Percentiles rank a stretch among this genome's conserved stretches.
Evolutionary conservation across 257 asterid species (phyloP).

Genomic region (Paulownia fortunei): DNA sequence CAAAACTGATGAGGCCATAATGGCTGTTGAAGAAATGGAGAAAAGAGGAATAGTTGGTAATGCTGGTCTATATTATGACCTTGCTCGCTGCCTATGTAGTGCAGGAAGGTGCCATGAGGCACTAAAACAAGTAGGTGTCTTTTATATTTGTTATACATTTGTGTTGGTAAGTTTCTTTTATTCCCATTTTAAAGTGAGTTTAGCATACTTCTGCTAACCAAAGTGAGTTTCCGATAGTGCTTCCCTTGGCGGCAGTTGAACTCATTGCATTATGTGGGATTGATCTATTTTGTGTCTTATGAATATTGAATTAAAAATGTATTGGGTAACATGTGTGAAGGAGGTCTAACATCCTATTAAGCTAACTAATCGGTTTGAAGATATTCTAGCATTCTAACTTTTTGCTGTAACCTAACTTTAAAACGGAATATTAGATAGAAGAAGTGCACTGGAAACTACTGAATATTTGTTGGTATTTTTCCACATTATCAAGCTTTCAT

Average conservation of each 20-base stretch:
- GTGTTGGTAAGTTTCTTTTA: slow-evolving; percentile 7
- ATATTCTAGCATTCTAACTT: no score
- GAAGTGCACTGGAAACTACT: neutral
- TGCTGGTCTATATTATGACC: slow-evolving; percentile 88
- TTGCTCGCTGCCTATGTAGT: slow-evolving; percentile 95
- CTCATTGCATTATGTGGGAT: neutral
- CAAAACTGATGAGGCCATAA: slow-evolving; percentile 70
- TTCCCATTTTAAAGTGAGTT: slow-evolving; percentile 19
- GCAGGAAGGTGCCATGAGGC: slow-evolving; percentile 92
- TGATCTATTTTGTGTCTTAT: neutral
- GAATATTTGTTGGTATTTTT: neutral
- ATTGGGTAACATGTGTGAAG: no score
- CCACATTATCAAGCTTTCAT: neutral
- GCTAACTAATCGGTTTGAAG: no score
- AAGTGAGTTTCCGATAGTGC: neutral
- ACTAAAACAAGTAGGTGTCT: slow-evolving; percentile 65
- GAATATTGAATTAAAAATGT: neutral
- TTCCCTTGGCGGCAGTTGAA: no score
- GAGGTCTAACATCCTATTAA: no score
- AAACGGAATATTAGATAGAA: no score
- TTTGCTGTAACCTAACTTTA: no score
- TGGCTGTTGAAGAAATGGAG: slow-evolving; percentile 89
- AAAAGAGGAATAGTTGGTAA: slow-evolving; percentile 89
- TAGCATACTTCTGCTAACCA: slow-evolving; percentile 19
- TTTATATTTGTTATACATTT: slow-evolving; percentile 11